Evolutionary conservation across 169 alveolate species (phyloP), one percentile per base, ranked within the genome.

Genomic region (Plasmodium falciparum): DNA sequence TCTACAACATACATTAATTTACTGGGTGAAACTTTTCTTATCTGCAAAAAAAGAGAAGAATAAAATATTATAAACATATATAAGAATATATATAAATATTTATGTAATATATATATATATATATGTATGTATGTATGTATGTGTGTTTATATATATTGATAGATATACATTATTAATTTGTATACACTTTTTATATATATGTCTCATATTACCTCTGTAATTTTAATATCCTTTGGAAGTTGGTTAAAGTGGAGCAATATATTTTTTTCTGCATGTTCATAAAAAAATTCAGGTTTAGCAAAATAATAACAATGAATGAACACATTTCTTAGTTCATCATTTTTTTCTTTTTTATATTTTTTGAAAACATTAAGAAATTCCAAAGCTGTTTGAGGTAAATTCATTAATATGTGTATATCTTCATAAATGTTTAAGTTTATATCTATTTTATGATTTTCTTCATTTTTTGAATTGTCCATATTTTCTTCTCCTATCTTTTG

Each of bases 381-480:
- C 43, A 96, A 86, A 12, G 98, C 97, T 58, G 92, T 93, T 90
- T 95, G 96, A 6, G 98, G 98, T 65, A 97, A 90, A 91, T 97
- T 97, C 98, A 97, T 97, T 73, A 96, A 83, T 73, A 96, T 94
- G 63, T 97, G 98, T 45, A 93, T 91, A 52, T 92, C 96, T 67
- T 90, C 94, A 56, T 86, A 80, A 74, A 75, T 69, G 45, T 24
- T 8, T 0, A 93, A 92, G 15, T 93, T 93, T 54, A 78, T 91
- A 50, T 90, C 93, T 63, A 90, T 92, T 50, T 78, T 17, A 59
- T 62, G 88, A 43, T 61, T 83, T 72, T 67, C 65, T 17, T 65
- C 47, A 15, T 70, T 8, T 56, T 56, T 56, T 17, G 3, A n/a
- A 33, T 39, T 12, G 7, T 56, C 20, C 5, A 8, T 56, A 56